Evolutionary conservation across 2,329 filamentous ascomycete genomes (phyloP), one percentile per base, ranked within the genome.

Genomic region (Parastagonospora avenae): DNA sequence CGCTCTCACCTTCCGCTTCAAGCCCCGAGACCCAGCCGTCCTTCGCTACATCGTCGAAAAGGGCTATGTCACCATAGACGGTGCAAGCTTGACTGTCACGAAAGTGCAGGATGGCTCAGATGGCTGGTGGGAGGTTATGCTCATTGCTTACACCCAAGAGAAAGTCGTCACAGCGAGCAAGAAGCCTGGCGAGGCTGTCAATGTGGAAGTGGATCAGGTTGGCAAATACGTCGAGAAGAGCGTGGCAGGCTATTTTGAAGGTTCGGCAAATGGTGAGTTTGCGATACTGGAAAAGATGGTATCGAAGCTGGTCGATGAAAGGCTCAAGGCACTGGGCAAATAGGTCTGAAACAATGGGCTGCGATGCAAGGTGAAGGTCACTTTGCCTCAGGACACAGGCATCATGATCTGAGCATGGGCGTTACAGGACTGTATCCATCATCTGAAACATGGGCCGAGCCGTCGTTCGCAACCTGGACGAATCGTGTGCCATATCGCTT

Each of bases 111-210:
- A 97, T 73, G 82, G 72, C 1, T 83, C 85, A 59, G 87, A 88
- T 36, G 95, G 91, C 73, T 97, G 88, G 84, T 88, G 83, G 77
- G 94, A 97, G 82, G 89, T 99, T 42, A 99, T 99, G 94, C 80
- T 99, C 55, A 97, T 99, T 73, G 85, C 90, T 8, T 99, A 99
- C 75, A 97, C 94, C 9, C 94, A 97, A 78, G 91, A 93, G 75
- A 90, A 90, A 74, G 87, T 99, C 12, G 88, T 96, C 12, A 86
- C 91, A 57, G 90, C 90, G 2, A 80, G 79, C 45, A 97, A 97
- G 83, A 80, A 83, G 74, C 77, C 82, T 28, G 92, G 92, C 2
- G 91, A 96, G 5, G 83, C 86, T 42, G 90, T 96, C 54, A 97
- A 97, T 68, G 84, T 97, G 31, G 92, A 97, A 79, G 93, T 96